Evolutionary conservation across 1,139 yeast genomes (phyloP).

Genomic region (Scheffersomyces segobiensis): DNA sequence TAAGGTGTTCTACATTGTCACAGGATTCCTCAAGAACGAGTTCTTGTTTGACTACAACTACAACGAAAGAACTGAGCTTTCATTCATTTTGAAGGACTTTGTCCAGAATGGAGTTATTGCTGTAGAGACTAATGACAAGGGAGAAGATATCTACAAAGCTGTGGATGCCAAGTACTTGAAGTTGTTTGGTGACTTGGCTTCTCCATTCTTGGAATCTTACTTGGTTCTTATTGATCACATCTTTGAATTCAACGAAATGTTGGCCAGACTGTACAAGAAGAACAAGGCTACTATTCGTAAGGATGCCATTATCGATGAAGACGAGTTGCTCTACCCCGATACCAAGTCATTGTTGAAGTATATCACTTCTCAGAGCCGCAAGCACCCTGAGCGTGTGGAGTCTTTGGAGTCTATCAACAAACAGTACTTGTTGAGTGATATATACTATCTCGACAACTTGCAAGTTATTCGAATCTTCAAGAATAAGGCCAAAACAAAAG

Average conservation of each 20-base stretch:
- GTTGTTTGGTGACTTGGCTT: conserved; percentile 30
- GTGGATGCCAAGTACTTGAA: conserved; percentile 24
- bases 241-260: conserved; percentile 5
- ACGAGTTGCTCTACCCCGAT: conserved; percentile 34
- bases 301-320: conserved; percentile 22
- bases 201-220: conserved; percentile 44
- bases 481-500: conserved; percentile 44
- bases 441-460: conserved; percentile 41
- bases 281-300: conserved; percentile 11
- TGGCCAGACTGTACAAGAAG: conserved; percentile 1
- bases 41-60: conserved; percentile 47
- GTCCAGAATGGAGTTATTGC: conserved; percentile 14
- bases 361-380: conserved; percentile 7
- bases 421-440: conserved; percentile 44
- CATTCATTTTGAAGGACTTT: conserved; percentile 31
- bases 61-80: conserved; percentile 30
- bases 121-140: conserved; percentile 14
- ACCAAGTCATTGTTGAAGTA: conserved; percentile 39
- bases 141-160: conserved; percentile 19
- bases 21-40: conserved; percentile 44
- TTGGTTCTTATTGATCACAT: conserved; percentile 31
- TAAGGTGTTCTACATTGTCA: conserved; percentile 34
- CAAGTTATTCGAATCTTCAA: conserved; percentile 38
- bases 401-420: conserved; percentile 41
- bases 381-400: conserved; percentile 4